These are phyloP conservation scores for Dryas alaskensis DNA, from an alignment of 306 rosid species.

Conservation along the genomic window DNA sequence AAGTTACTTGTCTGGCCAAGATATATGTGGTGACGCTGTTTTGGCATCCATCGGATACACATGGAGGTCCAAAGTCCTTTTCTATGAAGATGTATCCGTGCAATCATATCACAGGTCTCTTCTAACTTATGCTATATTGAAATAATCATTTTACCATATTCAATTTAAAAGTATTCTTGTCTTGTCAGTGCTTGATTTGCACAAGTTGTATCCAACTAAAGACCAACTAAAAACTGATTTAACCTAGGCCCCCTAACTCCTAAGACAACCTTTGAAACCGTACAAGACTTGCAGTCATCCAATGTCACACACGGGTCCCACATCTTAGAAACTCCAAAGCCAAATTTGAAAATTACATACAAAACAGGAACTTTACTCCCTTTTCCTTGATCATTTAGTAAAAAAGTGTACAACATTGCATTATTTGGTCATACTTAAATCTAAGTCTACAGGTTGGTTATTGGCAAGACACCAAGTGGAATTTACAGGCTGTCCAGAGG, in stretches of 20 bases:
- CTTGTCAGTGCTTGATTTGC: background rate
- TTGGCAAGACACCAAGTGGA: slow-evolving; percentile 81
- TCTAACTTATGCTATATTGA: slow-evolving; percentile 15
- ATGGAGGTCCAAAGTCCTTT: slow-evolving; percentile 70
- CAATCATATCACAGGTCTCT: slow-evolving; percentile 79
- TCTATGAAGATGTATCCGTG: slow-evolving; percentile 60
- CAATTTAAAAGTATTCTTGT: background rate
- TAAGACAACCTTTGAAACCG: too few relatives aligned
- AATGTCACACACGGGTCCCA: too few relatives aligned
- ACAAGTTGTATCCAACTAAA: too few relatives aligned
- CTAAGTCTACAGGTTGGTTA: slow-evolving; percentile 65
- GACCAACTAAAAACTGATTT: too few relatives aligned
- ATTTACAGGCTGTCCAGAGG: slow-evolving; percentile 85
- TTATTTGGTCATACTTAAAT: slow-evolving; percentile 31
- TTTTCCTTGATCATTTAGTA: slow-evolving; percentile 4
- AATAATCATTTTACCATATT: slow-evolving; percentile 7
- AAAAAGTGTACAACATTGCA: slow-evolving; percentile 14
- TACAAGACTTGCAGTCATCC: too few relatives aligned
- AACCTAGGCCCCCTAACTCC: too few relatives aligned
- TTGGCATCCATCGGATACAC: slow-evolving; percentile 81
- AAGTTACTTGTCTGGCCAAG: slow-evolving; percentile 76
- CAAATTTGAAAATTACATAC: background rate
- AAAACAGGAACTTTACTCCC: background rate
- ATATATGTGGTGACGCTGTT: slow-evolving; percentile 79
- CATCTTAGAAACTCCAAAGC: too few relatives aligned